Evolutionary conservation across 1,139 yeast species (phyloP).

Genomic region (Kodamaea plutei): DNA sequence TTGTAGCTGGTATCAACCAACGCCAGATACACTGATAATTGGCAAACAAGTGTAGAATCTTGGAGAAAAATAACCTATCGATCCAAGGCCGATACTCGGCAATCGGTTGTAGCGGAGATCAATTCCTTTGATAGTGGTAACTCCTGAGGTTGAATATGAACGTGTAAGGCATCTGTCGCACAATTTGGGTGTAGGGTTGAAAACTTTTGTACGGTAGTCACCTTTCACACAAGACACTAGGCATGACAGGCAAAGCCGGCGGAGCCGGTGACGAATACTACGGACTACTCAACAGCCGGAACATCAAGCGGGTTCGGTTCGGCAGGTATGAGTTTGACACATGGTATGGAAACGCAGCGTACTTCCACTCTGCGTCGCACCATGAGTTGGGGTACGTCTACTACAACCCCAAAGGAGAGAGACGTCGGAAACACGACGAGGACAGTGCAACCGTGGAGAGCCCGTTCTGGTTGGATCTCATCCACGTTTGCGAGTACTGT

Average conservation of each 20-base stretch:
- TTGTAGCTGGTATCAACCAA: too few species aligned
- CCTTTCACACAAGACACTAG: too few species aligned
- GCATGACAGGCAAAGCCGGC: constrained; percentile 2
- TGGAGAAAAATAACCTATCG: too few species aligned
- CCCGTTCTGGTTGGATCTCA: constrained; percentile 51
- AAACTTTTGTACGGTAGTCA: constrained; percentile 1
- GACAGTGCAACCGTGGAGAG: constrained; percentile 1
- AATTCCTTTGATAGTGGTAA: too few species aligned
- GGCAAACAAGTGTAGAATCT: too few species aligned
- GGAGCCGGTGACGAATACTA: constrained; percentile 29
- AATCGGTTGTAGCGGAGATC: too few species aligned
- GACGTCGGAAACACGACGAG: constrained; percentile 11
- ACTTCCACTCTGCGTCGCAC: constrained; percentile 43
- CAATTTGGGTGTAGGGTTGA: too few species aligned
- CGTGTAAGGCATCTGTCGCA: too few species aligned
- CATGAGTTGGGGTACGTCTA: constrained; percentile 30
- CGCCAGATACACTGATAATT: too few species aligned
- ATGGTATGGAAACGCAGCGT: constrained; percentile 85
- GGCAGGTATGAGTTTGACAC: constrained; percentile 67
- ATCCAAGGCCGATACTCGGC: too few species aligned
- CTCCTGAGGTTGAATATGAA: too few species aligned
- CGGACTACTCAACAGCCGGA: constrained; percentile 57
- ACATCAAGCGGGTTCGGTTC: constrained; percentile 59
- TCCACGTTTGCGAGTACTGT: constrained; percentile 76
- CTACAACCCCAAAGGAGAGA: constrained; percentile 12